Conservation (phyloP, 352 stramenopile genomes). For the Phytophthora tubulina region DNA sequence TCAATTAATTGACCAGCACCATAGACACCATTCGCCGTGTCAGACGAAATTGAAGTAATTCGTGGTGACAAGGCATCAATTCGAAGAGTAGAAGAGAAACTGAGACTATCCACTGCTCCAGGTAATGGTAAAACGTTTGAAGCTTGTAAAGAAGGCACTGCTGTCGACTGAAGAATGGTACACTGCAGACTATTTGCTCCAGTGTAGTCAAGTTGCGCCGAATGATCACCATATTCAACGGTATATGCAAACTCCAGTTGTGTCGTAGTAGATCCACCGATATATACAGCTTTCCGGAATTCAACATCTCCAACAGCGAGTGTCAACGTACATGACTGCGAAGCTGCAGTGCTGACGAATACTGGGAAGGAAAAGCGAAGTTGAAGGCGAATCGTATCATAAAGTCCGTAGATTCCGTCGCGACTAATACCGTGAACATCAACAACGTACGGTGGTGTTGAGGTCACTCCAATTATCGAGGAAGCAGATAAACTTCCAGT, state of each 20-base stretch:
- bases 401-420: constrained; percentile 58
- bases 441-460: constrained; percentile 50
- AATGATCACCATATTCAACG: constrained; percentile 56
- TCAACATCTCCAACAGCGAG: constrained; percentile 51
- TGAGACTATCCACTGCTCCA: constrained; percentile 55
- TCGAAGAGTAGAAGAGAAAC: constrained; percentile 42
- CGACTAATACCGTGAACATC: constrained; percentile 39
- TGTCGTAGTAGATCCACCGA: constrained; percentile 57
- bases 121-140: constrained; percentile 52
- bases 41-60: constrained; percentile 59
- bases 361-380: constrained; percentile 70
- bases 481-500: constrained; percentile 51
- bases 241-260: constrained; percentile 68
- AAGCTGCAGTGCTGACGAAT: constrained; percentile 35
- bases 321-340: constrained; percentile 48
- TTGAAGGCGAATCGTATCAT: constrained; percentile 49
- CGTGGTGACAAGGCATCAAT: constrained; percentile 57
- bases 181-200: constrained; percentile 54
- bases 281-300: constrained; percentile 50
- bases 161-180: constrained; percentile 59
- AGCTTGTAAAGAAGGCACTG: constrained; percentile 50
- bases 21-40: constrained; percentile 59
- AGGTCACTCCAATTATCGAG: constrained; percentile 48
- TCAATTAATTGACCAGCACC: constrained; percentile 66
- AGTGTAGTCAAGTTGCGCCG: constrained; percentile 62